Conservation (phyloP, 2,329 filamentous ascomycete species). For the Nothomitra cinnamomea region DNA sequence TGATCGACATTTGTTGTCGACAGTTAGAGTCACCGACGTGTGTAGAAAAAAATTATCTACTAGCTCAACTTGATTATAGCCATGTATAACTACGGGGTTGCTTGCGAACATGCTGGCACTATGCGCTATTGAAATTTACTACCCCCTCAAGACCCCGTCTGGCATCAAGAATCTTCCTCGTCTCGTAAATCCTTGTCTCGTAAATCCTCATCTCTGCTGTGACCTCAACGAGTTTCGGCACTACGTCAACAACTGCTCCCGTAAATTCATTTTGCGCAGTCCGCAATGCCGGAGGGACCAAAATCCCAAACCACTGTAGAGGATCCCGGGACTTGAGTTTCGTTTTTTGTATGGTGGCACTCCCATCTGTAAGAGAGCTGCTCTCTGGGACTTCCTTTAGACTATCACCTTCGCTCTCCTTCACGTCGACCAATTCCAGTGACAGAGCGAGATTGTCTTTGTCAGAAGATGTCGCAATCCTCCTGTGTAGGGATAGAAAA, state of each 20-base stretch:
- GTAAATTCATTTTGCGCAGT: conserved; percentile 43
- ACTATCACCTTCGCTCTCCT: neutral
- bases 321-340: conserved; percentile 31
- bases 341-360: neutral
- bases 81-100: too few species aligned
- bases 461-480: neutral
- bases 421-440: conserved; percentile 1
- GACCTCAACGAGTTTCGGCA: conserved; percentile 41
- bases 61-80: too few species aligned
- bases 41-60: too few species aligned
- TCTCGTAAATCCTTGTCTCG: conserved; percentile 50
- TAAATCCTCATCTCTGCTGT: conserved; percentile 42
- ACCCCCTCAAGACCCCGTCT: too few species aligned
- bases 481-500: neutral
- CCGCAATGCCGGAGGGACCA: conserved; percentile 30
- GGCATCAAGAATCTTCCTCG: conserved; percentile 22
- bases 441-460: conserved; percentile 20
- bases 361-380: conserved; percentile 1
- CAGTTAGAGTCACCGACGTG: too few species aligned
- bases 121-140: too few species aligned
- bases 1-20: too few species aligned
- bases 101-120: too few species aligned
- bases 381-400: neutral
- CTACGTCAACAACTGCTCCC: conserved; percentile 35
- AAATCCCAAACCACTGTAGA: conserved; percentile 36